Conservation (phyloP, 352 stramenopile species). For the Thraustochytrium sp. region DNA sequence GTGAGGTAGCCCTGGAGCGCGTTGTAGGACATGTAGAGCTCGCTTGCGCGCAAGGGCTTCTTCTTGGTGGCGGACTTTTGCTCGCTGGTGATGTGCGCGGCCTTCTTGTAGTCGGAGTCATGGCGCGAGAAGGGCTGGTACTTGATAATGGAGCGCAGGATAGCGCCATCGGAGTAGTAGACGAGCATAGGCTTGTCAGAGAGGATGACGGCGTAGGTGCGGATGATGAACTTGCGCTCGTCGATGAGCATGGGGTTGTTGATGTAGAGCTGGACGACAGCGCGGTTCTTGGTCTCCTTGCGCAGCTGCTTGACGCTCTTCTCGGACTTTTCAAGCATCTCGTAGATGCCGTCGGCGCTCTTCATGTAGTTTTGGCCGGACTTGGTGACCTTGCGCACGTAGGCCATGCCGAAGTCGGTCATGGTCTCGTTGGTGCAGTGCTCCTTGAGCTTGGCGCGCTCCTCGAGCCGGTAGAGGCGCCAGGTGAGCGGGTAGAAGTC, state of each 20-base stretch:
- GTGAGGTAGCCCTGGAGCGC: conserved; percentile 32
- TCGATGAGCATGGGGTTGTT: conserved; percentile 44
- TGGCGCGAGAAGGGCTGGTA: conserved; percentile 38
- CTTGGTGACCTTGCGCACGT: conserved; percentile 44
- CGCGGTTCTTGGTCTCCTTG: conserved; percentile 45
- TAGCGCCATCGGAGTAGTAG: conserved; percentile 33
- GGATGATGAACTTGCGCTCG: conserved; percentile 46
- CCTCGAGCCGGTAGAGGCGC: conserved; percentile 22
- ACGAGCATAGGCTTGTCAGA: conserved; percentile 42
- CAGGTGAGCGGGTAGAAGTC: conserved; percentile 45
- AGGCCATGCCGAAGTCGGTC: conserved; percentile 35
- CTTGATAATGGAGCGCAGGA: conserved; percentile 39
- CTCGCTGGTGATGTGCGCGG: conserved; percentile 41
- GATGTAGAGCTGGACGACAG: conserved; percentile 45
- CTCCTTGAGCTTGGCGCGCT: conserved; percentile 28
- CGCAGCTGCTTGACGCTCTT: conserved; percentile 37
- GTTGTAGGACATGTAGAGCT: conserved; percentile 43
- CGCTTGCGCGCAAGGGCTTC: conserved; percentile 42
- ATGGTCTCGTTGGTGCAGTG: conserved; percentile 44
- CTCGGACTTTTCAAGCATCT: conserved; percentile 41
- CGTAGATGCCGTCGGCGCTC: conserved; percentile 39
- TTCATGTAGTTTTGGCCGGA: conserved; percentile 43
- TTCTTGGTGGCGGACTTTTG: conserved; percentile 42
- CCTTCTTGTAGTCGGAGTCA: conserved; percentile 46
- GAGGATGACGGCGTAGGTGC: conserved; percentile 43